Evolutionary conservation across 1,284 basidiomycete genomes (phyloP).

Genomic region (Cutaneotrichosporon sp.): DNA sequence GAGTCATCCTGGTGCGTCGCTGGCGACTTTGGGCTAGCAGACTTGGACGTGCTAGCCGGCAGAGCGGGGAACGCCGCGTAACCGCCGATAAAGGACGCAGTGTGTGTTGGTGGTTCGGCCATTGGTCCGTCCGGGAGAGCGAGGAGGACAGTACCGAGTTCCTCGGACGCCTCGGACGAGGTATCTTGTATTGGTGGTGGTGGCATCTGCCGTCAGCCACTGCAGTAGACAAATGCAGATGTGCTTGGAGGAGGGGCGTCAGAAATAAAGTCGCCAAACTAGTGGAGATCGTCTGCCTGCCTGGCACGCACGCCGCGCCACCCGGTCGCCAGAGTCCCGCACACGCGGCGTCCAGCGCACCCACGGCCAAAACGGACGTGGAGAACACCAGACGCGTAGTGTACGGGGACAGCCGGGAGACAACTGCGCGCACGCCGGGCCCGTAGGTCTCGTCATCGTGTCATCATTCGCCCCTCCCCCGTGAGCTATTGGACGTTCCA

Average conservation of each 20-base stretch:
- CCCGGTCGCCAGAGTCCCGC: constrained; percentile 3
- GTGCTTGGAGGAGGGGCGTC: constrained; percentile 22
- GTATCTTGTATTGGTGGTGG: neutral
- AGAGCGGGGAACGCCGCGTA: constrained; percentile 44
- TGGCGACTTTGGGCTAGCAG: neutral
- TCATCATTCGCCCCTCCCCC: constrained; percentile 29
- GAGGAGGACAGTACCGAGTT: constrained; percentile 38
- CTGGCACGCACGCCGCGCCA: neutral
- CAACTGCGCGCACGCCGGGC: constrained; percentile 2
- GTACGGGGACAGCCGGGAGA: constrained; percentile 14
- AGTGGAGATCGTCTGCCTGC: constrained; percentile 38
- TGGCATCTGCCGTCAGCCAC: constrained; percentile 10
- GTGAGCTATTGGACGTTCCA: neutral
- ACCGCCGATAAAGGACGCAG: constrained; percentile 43
- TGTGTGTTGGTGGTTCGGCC: constrained; percentile 30
- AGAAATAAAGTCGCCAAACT: constrained; percentile 48
- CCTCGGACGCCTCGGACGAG: constrained; percentile 5
- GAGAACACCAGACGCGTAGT: constrained; percentile 6
- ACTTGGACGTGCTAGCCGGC: constrained; percentile 11
- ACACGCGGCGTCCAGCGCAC: neutral
- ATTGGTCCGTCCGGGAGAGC: constrained; percentile 46
- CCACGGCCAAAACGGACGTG: constrained; percentile 18
- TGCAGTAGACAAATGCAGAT: neutral
- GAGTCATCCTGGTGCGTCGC: constrained; percentile 4
- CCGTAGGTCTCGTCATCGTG: constrained; percentile 47